A percentile compares a stretch with the other conserved stretches of the same genome.
These are phyloP conservation scores for Solanum arcanum DNA, from an alignment of 257 asterid species.

Conservation along the genomic window DNA sequence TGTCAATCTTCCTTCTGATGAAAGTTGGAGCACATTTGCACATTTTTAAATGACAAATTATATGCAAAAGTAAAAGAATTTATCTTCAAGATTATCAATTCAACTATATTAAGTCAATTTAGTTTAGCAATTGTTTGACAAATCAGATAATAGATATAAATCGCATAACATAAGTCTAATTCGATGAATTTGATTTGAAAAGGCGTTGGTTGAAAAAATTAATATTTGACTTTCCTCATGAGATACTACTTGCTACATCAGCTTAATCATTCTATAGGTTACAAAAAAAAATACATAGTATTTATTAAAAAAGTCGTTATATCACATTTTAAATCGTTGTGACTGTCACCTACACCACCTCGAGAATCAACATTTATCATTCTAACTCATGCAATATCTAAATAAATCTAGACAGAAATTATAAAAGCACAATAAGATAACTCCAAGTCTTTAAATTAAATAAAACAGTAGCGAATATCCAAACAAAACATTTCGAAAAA, in stretches of 20 bases:
- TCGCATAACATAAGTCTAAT: not conserved
- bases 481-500: too few species aligned
- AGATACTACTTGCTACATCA: not conserved
- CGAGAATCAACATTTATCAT: too few species aligned
- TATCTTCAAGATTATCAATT: not conserved
- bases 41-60: not conserved
- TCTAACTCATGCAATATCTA: too few species aligned
- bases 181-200: not conserved
- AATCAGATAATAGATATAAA: not conserved
- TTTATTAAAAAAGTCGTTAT: not conserved
- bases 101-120: not conserved
- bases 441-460: too few species aligned
- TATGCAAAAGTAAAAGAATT: not conserved
- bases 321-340: not conserved
- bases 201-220: accelerated
- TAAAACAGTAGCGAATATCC: too few species aligned
- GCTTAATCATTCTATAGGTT: not conserved
- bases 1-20: not conserved
- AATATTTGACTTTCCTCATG: not conserved
- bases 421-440: too few species aligned
- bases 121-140: not conserved
- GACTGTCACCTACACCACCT: not conserved
- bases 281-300: not conserved
- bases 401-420: too few species aligned
- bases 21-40: not conserved